Evolutionary conservation across 108 stramenopile genomes (phyloP).

Genomic region (Conticribra guillardii): DNA sequence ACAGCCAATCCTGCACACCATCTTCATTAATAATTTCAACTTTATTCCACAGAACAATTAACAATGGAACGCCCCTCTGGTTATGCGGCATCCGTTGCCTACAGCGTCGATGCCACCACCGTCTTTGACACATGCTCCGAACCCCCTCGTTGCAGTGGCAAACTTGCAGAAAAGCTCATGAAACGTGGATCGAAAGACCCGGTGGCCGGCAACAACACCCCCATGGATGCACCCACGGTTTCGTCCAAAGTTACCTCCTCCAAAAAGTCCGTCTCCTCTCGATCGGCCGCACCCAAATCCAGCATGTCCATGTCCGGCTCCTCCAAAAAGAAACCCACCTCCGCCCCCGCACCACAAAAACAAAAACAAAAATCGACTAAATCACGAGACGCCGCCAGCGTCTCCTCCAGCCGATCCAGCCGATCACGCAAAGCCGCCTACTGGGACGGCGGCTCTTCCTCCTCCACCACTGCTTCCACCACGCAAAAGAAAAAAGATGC

Average conservation of each 20-base stretch:
- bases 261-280: neutral
- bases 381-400: no score
- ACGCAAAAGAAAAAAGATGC: no score
- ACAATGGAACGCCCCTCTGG: conserved; percentile 3
- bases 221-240: neutral
- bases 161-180: neutral
- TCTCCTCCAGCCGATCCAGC: neutral
- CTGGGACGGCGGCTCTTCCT: neutral
- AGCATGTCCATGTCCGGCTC: neutral
- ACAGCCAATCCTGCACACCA: no score
- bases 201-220: neutral
- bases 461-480: no score
- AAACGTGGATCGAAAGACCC: neutral
- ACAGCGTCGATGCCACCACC: conserved; percentile 10
- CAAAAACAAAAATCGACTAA: no score
- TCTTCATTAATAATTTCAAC: neutral
- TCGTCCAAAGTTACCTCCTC: neutral
- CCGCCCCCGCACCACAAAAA: no score
- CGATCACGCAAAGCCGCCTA: conserved; percentile 4
- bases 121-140: conserved; percentile 33
- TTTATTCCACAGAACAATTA: neutral
- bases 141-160: conserved; percentile 24
- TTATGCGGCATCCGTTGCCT: conserved; percentile 5
- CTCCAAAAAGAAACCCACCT: no score
- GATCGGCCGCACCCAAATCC: neutral